Base-by-base conservation (phyloP, 2,329 filamentous ascomycete species). In the Pestalotiopsis sp. region DNA sequence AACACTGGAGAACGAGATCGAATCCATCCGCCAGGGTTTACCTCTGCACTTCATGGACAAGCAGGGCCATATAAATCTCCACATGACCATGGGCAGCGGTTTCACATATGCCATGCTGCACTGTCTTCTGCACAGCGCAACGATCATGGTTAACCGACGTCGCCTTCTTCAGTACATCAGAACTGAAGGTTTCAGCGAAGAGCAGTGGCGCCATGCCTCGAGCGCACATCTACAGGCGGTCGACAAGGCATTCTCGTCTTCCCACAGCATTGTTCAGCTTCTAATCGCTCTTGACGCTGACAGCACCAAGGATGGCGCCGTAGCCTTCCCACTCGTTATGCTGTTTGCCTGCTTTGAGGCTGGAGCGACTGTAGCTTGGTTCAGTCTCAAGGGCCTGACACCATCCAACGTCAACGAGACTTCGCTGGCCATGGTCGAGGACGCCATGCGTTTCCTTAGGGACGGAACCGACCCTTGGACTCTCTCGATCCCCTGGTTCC, bases 321-420 rank as follows among this genome's bases (percentile, higher is more conserved):
- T 86, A n/a, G 89, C 85, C 77, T 88, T 89, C 78, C 88, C 88
- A 49, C 87, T 90, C 67, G 88, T 89, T 70, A 90, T 90, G 88
- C 81, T 90, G 13, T 90, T 90, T 76, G 87, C 87, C 0, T 85
- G 87, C 65, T 90, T 90, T 70, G 89, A 87, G 0, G 86, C 87
- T 2, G 87, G 87, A 70, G 87, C 87, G 2, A 90, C 88, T 0
- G 85, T 89, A 1, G 88, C 88, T 13, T 90, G 89, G 77, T 82
- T 90, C 38, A 88, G 87, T n/a, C 83, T 90, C 60, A 90, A 89
- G 79, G 87, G 87, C 11, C 77, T 90, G 7, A 87, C 87, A 0
- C 87, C 87, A 0, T 79, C 82, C 14, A 87, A 86, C 70, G 85
- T 86, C 27, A 84, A 85, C 52, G 87, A 90, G 78, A 88, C 87